A percentile compares a stretch with the other conserved stretches of the same genome.
Evolutionary conservation across 1,139 yeast species (phyloP).

Genomic region (Diutina rugosa): DNA sequence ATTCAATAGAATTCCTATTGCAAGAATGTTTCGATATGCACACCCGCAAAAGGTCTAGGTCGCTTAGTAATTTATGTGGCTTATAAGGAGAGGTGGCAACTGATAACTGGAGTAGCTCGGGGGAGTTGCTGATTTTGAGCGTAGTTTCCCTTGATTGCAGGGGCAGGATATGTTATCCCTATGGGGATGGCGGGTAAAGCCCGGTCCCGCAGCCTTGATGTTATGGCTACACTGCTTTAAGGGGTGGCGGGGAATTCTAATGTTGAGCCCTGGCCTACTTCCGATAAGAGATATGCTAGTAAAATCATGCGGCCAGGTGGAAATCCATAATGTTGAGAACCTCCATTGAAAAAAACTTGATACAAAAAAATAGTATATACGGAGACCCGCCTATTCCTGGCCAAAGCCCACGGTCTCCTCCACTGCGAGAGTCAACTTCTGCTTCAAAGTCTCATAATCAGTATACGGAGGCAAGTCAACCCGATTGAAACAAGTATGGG

Average conservation of each 20-base stretch:
- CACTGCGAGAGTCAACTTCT: slow-evolving; percentile 75
- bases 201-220: too few relatives aligned
- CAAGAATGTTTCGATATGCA: background rate
- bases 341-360: background rate
- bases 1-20: background rate
- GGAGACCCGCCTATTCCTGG: slow-evolving; percentile 48
- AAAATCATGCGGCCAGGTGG: background rate
- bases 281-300: background rate
- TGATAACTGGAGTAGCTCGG: too few relatives aligned
- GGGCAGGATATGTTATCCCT: too few relatives aligned
- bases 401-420: slow-evolving; percentile 96
- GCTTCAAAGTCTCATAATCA: slow-evolving; percentile 63
- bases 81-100: too few relatives aligned
- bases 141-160: too few relatives aligned
- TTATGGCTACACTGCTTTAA: background rate
- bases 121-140: too few relatives aligned
- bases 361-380: background rate
- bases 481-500: slow-evolving; percentile 92
- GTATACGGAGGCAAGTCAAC: slow-evolving; percentile 81
- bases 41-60: background rate
- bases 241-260: background rate
- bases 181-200: too few relatives aligned
- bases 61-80: background rate
- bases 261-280: background rate
- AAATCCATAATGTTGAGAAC: background rate